These are phyloP conservation scores for Calocybe gangraenosa DNA, from an alignment of 768 basidiomycete genomes.

Conservation along the genomic window DNA sequence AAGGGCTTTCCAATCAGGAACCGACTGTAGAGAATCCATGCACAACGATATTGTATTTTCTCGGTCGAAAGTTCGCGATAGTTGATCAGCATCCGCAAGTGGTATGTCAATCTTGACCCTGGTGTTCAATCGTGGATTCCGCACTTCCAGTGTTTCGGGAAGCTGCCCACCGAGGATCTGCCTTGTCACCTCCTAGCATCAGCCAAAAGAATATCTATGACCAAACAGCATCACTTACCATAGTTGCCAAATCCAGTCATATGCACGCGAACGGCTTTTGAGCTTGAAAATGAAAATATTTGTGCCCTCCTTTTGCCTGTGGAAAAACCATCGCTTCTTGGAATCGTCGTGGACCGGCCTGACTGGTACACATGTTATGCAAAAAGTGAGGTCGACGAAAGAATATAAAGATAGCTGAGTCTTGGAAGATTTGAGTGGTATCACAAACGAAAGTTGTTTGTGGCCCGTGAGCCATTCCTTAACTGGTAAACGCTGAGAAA, in stretches of 20 bases:
- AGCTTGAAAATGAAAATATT: conserved; percentile 86
- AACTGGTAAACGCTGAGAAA: conserved; percentile 51
- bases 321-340: conserved; percentile 46
- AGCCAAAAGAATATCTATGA: conserved; percentile 1
- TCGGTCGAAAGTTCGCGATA: conserved; percentile 50
- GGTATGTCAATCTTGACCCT: conserved; percentile 72
- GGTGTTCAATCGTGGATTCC: conserved; percentile 62
- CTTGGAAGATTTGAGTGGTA: conserved; percentile 59
- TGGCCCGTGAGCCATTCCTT: conserved; percentile 66
- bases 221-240: conserved; percentile 43
- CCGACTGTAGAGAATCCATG: conserved; percentile 46
- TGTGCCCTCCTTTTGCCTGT: conserved; percentile 56
- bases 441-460: conserved; percentile 74
- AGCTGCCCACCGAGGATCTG: conserved; percentile 67
- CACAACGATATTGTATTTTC: conserved; percentile 63
- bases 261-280: conserved; percentile 71
- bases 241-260: conserved; percentile 89
- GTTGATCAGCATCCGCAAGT: conserved; percentile 31
- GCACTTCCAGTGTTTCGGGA: conserved; percentile 65
- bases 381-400: conserved; percentile 81
- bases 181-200: conserved; percentile 36
- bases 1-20: conserved; percentile 60
- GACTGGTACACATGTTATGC: conserved; percentile 62
- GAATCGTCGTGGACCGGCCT: conserved; percentile 32
- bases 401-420: conserved; percentile 86